phyloP scores from a whole-genome alignment of 345 rosid species.

The Draba incana region DNA sequence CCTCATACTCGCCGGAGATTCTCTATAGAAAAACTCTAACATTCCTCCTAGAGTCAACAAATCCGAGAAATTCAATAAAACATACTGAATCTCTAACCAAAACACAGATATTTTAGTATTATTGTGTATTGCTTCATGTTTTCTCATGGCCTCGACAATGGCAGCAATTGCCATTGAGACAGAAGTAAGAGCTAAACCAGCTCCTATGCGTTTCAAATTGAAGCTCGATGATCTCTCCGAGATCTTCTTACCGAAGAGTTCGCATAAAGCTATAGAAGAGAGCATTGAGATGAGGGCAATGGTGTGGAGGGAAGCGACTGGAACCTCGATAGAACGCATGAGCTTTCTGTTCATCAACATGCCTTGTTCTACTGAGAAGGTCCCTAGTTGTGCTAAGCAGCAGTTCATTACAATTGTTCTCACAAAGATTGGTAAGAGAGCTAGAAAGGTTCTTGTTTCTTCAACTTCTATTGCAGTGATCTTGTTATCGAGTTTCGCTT shows the following conservation, averaged over 20 bases:
- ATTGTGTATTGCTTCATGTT: constrained; percentile 31
- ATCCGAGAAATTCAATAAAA: constrained; percentile 56
- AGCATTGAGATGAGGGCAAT: constrained; percentile 53
- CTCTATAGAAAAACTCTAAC: constrained; percentile 69
- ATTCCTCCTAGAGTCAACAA: constrained; percentile 65
- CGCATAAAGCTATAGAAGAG: constrained; percentile 50
- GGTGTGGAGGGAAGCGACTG: constrained; percentile 54
- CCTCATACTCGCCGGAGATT: constrained; percentile 56
- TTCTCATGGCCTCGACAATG: constrained; percentile 49
- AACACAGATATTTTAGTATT: constrained; percentile 46
- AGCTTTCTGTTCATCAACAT: constrained; percentile 50
- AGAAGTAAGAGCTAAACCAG: constrained; percentile 53
- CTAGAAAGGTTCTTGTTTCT: constrained; percentile 56
- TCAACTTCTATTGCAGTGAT: constrained; percentile 45
- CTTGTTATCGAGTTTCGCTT: constrained; percentile 43
- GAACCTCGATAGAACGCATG: constrained; percentile 45
- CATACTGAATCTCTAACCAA: constrained; percentile 58
- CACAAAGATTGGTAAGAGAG: constrained; percentile 60
- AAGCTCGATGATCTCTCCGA: constrained; percentile 25
- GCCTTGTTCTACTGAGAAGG: constrained; percentile 68
- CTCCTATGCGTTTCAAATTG: constrained; percentile 54
- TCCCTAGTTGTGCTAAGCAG: constrained; percentile 61
- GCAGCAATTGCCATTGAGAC: constrained; percentile 61
- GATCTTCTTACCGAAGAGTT: constrained; percentile 15
- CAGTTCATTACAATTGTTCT: constrained; percentile 71